These are phyloP conservation scores for Ustanciosporium gigantosporum DNA, from an alignment of 1,284 basidiomycete genomes.

Conservation along the genomic window DNA sequence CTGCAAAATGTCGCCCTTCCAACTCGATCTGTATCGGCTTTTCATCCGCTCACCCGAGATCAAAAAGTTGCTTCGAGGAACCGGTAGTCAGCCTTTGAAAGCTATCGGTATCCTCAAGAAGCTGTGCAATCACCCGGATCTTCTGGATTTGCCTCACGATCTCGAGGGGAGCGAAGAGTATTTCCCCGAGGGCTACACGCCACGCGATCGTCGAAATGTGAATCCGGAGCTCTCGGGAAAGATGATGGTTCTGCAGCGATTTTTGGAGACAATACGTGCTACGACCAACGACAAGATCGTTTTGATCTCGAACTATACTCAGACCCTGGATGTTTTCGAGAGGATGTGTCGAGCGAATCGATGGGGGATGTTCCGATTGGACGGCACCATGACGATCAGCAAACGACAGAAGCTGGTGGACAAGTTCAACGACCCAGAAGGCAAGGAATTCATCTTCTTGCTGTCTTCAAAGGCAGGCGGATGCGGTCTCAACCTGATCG, in stretches of 20 bases:
- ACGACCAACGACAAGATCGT: slow-evolving; percentile 86
- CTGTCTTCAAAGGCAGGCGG: slow-evolving; percentile 98
- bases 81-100: slow-evolving; percentile 91
- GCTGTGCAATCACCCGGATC: slow-evolving; percentile 94
- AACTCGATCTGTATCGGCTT: slow-evolving; percentile 83
- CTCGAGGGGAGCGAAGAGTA: slow-evolving; percentile 80
- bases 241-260: slow-evolving; percentile 83
- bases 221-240: slow-evolving; percentile 55
- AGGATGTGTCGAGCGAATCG: slow-evolving; percentile 65
- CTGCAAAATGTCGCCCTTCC: slow-evolving; percentile 84
- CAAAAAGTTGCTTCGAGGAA: slow-evolving; percentile 83
- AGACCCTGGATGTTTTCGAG: slow-evolving; percentile 80
- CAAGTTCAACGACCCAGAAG: slow-evolving; percentile 92
- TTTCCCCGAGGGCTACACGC: slow-evolving; percentile 79
- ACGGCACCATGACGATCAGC: slow-evolving; percentile 88
- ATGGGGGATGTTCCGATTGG: slow-evolving; percentile 88
- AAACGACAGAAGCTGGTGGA: slow-evolving; percentile 98
- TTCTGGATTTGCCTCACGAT: slow-evolving; percentile 84
- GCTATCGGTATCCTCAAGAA: slow-evolving; percentile 97
- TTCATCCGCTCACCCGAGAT: slow-evolving; percentile 96
- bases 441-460: slow-evolving; percentile 93
- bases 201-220: slow-evolving; percentile 62
- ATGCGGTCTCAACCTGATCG: slow-evolving; percentile 98
- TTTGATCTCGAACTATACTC: slow-evolving; percentile 96
- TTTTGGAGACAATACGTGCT: slow-evolving; percentile 52